Evolutionary conservation across 495 filamentous ascomycete genomes (phyloP), one percentile per base, ranked within the genome.

Genomic region (Neurospora sp.): DNA sequence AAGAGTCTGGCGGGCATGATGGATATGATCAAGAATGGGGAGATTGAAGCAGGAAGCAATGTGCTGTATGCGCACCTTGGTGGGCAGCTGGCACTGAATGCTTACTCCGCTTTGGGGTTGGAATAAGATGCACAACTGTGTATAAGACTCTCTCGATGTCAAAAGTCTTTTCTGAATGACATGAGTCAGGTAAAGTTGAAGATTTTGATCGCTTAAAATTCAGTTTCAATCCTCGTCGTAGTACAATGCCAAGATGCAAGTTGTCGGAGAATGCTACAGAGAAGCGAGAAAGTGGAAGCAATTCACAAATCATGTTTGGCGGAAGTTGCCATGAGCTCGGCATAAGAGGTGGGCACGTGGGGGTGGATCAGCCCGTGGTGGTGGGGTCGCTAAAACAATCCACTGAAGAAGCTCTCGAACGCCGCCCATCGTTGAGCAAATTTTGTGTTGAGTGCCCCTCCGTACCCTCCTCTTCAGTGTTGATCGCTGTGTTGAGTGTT

Each of bases 1-100:
- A 91, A 91, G 84, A 90, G 86, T 72, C 78, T 92, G 74, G 88
- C 89, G 3, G 89, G 89, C 0, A 86, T 91, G 87, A 83, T 90
- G 78, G 87, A 89, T 76, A 78, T 90, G 84, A 86, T 91, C n/a
- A 81, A 80, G 39, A 83, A 81, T 59, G 89, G 84, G 6, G 87
- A 88, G 75, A 87, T 91, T 62, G 35, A 35, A 0, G 77, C 79
- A 9, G 88, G 84, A 0, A 85, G 83, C 46, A 90, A 88, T 79
- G 85, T 90, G 20, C 72, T 91, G 73, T 92, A 89, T 83, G 89
- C 88, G 27, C 89, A 92, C 78, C 76, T 90, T 1, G 90, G 90
- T 11, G 90, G 89, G 4, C 88, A 90, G 80, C 74, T 90, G 79
- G 89, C 88, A 2, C 72, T 90, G 76, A 90, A 89, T 82, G 89